These are phyloP conservation scores for Filobasidium uniguttulatum DNA, from an alignment of 1,284 basidiomycete genomes.

Conservation along the genomic window DNA sequence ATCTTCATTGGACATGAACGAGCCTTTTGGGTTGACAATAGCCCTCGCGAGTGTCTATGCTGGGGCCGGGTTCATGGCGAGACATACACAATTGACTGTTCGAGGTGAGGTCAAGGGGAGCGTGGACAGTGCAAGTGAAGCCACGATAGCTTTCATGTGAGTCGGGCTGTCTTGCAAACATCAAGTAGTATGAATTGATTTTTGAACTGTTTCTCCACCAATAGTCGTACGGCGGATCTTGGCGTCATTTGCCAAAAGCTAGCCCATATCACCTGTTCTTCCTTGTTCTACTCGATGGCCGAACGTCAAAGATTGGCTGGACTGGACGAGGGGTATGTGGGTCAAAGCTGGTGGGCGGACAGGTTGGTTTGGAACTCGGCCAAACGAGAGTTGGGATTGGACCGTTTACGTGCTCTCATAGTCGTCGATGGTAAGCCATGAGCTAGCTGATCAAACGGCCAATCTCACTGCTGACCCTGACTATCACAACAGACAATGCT, in stretches of 20 bases:
- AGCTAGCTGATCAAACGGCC: too few species aligned
- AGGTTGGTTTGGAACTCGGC: slow-evolving; percentile 21
- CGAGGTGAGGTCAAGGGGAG: too few species aligned
- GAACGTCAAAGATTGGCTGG: slow-evolving; percentile 22
- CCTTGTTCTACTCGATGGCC: slow-evolving; percentile 16
- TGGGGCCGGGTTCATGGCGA: too few species aligned
- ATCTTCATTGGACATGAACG: slow-evolving; percentile 24
- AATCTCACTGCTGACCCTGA: too few species aligned
- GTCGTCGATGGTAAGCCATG: slow-evolving; percentile 25
- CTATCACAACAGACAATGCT: slow-evolving; percentile 16
- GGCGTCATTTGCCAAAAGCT: not conserved
- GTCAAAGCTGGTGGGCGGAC: slow-evolving; percentile 23
- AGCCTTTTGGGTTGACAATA: slow-evolving; percentile 33
- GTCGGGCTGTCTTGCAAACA: not conserved
- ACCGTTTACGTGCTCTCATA: slow-evolving; percentile 22
- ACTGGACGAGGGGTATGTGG: slow-evolving; percentile 25
- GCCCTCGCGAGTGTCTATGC: slow-evolving; percentile 30
- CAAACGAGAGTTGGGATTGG: slow-evolving; percentile 19
- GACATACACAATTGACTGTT: too few species aligned
- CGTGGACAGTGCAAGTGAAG: too few species aligned
- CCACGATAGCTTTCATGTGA: slow-evolving; percentile 7
- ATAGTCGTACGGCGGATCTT: not conserved
- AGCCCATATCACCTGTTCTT: not conserved
- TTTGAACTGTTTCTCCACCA: not conserved
- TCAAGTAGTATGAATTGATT: too few species aligned